A percentile compares a stretch with the other conserved stretches of the same genome.
phyloP scores from a whole-genome alignment of 176 grass and related monocot species.

The Aegilops umbellulata region DNA sequence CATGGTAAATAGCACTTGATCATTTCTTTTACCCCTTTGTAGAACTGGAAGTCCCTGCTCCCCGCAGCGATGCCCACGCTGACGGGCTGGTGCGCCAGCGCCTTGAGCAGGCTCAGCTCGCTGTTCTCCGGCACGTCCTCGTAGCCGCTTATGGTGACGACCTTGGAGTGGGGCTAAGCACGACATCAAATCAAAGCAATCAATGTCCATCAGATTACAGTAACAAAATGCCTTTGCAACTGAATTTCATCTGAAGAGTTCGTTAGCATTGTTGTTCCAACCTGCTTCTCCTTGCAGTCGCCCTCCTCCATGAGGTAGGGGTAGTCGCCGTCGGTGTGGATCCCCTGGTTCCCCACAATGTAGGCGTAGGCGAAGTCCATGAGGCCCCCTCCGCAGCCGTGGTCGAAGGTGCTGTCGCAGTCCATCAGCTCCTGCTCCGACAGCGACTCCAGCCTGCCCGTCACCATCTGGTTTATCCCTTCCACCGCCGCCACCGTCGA shows the following conservation, averaged over 20 bases:
- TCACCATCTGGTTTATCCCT: constrained; percentile 77
- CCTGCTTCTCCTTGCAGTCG: constrained; percentile 57
- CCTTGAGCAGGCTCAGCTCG: constrained; percentile 67
- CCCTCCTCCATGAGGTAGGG: constrained; percentile 86
- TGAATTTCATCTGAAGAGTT: neutral
- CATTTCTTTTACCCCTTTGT: constrained; percentile 67
- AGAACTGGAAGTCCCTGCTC: constrained; percentile 79
- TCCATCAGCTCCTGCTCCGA: constrained; percentile 92
- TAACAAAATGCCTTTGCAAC: neutral
- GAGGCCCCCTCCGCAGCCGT: constrained; percentile 59
- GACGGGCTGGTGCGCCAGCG: constrained; percentile 66
- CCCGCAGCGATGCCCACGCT: constrained; percentile 77
- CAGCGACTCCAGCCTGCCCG: constrained; percentile 63
- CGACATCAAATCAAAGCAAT: neutral
- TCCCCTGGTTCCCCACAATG: constrained; percentile 61
- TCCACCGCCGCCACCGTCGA: constrained; percentile 81
- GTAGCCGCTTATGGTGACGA: constrained; percentile 59
- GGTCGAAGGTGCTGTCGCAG: constrained; percentile 61
- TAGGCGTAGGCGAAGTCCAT: constrained; percentile 87
- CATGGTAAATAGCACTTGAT: neutral
- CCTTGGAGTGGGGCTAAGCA: constrained; percentile 39
- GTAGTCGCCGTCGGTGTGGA: constrained; percentile 64
- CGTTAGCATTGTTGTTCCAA: neutral
- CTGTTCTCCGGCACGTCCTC: constrained; percentile 77
- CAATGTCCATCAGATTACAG: constrained; percentile 16